These are phyloP conservation scores for Echinosophora koreensis DNA, from an alignment of 306 rosid genomes.

Conservation along the genomic window DNA sequence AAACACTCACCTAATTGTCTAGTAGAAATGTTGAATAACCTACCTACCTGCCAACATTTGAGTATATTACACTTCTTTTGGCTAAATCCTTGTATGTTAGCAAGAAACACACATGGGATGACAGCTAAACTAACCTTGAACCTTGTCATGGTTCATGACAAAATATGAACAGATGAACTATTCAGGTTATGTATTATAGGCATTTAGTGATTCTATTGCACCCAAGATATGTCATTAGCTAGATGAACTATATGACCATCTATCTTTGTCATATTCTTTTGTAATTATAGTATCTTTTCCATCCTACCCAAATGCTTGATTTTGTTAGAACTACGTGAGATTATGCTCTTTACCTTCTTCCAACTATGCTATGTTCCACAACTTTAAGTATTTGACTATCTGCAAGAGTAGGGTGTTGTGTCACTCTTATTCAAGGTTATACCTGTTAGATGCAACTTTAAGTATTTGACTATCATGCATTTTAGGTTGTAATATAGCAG, in stretches of 20 bases:
- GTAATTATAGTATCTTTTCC: neutral
- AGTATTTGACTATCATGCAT: too few relatives aligned
- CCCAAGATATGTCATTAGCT: neutral
- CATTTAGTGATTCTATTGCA: neutral
- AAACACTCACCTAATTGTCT: neutral
- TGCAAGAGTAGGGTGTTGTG: neutral
- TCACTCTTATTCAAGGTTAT: neutral
- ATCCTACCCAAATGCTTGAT: neutral
- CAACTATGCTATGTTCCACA: neutral
- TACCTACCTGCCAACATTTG: neutral
- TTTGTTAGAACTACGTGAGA: neutral
- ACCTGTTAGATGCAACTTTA: too few relatives aligned
- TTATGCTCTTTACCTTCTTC: neutral
- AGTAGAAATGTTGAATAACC: neutral
- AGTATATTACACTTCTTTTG: slow-evolving; percentile 3
- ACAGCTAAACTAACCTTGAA: slow-evolving; percentile 13
- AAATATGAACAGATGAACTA: slow-evolving; percentile 9
- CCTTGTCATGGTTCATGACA: slow-evolving; percentile 12
- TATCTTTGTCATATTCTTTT: neutral
- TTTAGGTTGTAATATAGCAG: neutral
- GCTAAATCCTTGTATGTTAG: slow-evolving; percentile 1
- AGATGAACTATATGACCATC: slow-evolving; percentile 11
- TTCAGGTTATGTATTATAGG: neutral
- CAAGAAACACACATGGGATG: neutral
- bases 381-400: neutral